Percentiles rank a stretch among this genome's conserved stretches.
Conservation (phyloP, 2,329 filamentous ascomycete genomes). For the Ophiosphaerella korrae region DNA sequence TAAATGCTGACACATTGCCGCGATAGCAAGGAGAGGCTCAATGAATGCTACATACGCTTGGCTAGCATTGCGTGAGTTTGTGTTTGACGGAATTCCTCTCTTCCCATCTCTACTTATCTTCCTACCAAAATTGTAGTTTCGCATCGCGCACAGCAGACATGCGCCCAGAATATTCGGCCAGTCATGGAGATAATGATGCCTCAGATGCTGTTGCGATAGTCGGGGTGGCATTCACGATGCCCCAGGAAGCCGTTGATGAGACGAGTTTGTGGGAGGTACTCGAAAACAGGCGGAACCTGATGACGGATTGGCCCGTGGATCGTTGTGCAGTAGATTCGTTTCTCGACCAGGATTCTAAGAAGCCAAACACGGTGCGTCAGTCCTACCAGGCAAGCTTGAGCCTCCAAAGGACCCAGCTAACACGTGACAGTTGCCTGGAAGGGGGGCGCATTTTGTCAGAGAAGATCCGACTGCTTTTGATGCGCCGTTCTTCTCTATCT, state of each 20-base stretch:
- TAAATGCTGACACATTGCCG: too few species aligned
- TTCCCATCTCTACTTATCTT: too few species aligned
- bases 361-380: neutral
- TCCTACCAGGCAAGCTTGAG: neutral
- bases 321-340: neutral
- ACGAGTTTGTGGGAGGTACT: constrained; percentile 13
- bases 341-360: too few species aligned
- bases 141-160: too few species aligned
- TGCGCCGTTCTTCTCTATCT: neutral
- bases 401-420: too few species aligned
- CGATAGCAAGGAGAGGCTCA: too few species aligned
- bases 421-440: neutral
- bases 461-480: constrained; percentile 15
- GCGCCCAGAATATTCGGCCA: too few species aligned
- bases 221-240: constrained; percentile 12
- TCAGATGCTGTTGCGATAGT: constrained; percentile 8
- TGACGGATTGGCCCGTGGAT: constrained; percentile 9
- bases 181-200: too few species aligned
- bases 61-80: too few species aligned
- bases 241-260: constrained; percentile 4
- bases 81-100: too few species aligned
- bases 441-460: constrained; percentile 14
- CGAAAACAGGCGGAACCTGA: neutral
- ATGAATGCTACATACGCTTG: too few species aligned
- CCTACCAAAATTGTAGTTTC: too few species aligned